Conservation (phyloP, 2,329 filamentous ascomycete genomes). For the Aspergillus sclerotialis region DNA sequence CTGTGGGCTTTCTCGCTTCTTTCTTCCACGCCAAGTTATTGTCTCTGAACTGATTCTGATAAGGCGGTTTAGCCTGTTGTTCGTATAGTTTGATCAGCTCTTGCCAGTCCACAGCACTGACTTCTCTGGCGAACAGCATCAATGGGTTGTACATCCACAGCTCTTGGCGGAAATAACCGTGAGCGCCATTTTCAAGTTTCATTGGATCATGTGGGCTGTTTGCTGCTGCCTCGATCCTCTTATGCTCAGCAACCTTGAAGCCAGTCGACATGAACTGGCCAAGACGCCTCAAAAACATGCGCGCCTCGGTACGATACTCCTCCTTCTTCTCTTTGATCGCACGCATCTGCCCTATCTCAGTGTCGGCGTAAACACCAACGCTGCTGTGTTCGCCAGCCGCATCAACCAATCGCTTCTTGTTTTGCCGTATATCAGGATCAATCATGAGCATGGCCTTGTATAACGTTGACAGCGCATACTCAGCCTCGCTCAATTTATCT, state of each 20-base stretch:
- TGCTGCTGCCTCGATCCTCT: slow-evolving; percentile 57
- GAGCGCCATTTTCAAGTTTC: slow-evolving; percentile 64
- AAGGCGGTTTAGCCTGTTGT: slow-evolving; percentile 65
- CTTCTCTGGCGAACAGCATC: slow-evolving; percentile 80
- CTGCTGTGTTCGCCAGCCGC: slow-evolving; percentile 30
- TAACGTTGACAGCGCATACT: slow-evolving; percentile 67
- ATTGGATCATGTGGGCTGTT: slow-evolving; percentile 32
- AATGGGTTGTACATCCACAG: slow-evolving; percentile 86
- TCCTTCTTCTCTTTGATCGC: slow-evolving; percentile 93
- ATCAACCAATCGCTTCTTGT: slow-evolving; percentile 43
- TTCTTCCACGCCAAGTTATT: slow-evolving; percentile 73
- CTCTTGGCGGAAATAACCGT: slow-evolving; percentile 63
- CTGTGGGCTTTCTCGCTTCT: slow-evolving; percentile 64
- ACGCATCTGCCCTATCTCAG: slow-evolving; percentile 74
- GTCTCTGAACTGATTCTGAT: slow-evolving; percentile 74
- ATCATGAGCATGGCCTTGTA: slow-evolving; percentile 94
- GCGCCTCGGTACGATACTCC: slow-evolving; percentile 71
- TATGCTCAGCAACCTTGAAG: slow-evolving; percentile 68
- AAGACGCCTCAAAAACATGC: slow-evolving; percentile 69
- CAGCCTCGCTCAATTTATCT: slow-evolving; percentile 68
- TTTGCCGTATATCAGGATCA: slow-evolving; percentile 66
- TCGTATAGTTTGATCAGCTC: slow-evolving; percentile 74
- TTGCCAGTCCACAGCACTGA: slow-evolving; percentile 76
- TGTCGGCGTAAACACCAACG: slow-evolving; percentile 60
- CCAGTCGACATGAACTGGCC: slow-evolving; percentile 75